Evolutionary conservation across 2,329 filamentous ascomycete species (phyloP).

Genomic region (Paecilomyces fulvus): DNA sequence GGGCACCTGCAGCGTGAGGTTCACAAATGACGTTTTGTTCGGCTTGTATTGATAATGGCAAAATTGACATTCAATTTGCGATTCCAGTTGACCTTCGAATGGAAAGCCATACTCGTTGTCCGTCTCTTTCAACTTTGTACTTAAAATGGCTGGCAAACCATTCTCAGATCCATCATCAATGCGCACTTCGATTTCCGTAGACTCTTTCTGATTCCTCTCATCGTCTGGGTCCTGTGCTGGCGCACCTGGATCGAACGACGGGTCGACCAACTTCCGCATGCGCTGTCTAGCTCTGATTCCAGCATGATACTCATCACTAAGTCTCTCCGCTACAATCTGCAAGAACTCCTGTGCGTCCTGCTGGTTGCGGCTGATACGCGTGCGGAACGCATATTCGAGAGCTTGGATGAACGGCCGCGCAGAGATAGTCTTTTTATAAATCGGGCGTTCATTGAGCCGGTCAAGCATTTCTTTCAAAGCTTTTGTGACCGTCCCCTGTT

Average conservation of each 20-base stretch:
- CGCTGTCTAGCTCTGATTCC: constrained; percentile 61
- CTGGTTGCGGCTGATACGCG: constrained; percentile 86
- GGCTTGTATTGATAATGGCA: constrained; percentile 86
- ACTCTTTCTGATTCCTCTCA: constrained; percentile 14
- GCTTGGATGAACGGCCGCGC: constrained; percentile 75
- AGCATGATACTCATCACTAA: constrained; percentile 91
- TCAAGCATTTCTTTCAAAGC: constrained; percentile 91
- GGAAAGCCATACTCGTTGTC: constrained; percentile 59
- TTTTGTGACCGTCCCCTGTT: constrained; percentile 72
- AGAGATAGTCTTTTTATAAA: constrained; percentile 88
- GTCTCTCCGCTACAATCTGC: constrained; percentile 82
- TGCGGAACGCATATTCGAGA: constrained; percentile 77
- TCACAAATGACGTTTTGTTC: constrained; percentile 77
- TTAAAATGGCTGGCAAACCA: constrained; percentile 26
- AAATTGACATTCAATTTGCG: constrained; percentile 86
- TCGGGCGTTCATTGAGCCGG: constrained; percentile 82
- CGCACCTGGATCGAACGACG: constrained; percentile 10
- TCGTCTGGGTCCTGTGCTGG: constrained; percentile 4
- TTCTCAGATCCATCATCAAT: constrained; percentile 27
- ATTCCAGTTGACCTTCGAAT: constrained; percentile 83
- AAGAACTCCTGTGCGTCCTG: constrained; percentile 97
- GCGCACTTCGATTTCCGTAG: constrained; percentile 22
- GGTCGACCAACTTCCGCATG: constrained; percentile 16
- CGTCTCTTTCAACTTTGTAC: constrained; percentile 28
- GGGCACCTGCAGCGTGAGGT: constrained; percentile 83